phyloP scores from a whole-genome alignment of 768 basidiomycete species.

The Amanita fuliginea region DNA sequence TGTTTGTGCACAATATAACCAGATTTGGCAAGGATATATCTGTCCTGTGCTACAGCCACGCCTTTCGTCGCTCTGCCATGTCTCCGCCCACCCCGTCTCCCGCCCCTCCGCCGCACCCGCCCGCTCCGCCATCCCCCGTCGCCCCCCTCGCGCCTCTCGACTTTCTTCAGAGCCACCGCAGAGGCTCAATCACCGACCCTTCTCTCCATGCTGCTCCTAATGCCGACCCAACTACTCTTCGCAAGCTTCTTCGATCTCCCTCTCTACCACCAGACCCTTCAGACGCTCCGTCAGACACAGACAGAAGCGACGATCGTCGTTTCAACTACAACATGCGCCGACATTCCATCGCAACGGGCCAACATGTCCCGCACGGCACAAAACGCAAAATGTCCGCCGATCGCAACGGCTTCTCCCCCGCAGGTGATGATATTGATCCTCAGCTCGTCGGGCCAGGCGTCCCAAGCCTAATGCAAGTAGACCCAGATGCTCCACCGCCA shows the following conservation, averaged over 20 bases:
- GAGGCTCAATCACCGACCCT: constrained; percentile 78
- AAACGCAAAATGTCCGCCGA: constrained; percentile 81
- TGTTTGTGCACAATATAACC: constrained; percentile 16
- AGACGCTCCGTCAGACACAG: constrained; percentile 25
- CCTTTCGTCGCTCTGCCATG: constrained; percentile 5
- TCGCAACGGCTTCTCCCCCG: constrained; percentile 36
- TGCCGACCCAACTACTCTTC: constrained; percentile 29
- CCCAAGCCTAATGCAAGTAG: constrained; percentile 45
- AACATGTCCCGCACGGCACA: constrained; percentile 45
- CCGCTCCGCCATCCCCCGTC: constrained; percentile 37
- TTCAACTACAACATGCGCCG: constrained; percentile 65
- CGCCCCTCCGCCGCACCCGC: constrained; percentile 12
- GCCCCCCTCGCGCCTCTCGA: constrained; percentile 67
- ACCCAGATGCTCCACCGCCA: constrained; percentile 56
- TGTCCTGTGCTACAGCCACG: constrained; percentile 5
- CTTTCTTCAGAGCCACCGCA: constrained; percentile 69
- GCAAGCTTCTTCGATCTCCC: constrained; percentile 51
- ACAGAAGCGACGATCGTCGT: constrained; percentile 18
- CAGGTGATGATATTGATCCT: constrained; percentile 54
- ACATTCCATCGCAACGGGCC: constrained; percentile 59
- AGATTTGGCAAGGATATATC: constrained; percentile 4
- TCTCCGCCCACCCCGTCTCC: background rate
- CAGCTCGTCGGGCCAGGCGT: constrained; percentile 61
- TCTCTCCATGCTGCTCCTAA: constrained; percentile 52
- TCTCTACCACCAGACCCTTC: constrained; percentile 22